Evolutionary conservation across 169 alveolate species (phyloP).

Genomic region (Miamiensis avidus): DNA sequence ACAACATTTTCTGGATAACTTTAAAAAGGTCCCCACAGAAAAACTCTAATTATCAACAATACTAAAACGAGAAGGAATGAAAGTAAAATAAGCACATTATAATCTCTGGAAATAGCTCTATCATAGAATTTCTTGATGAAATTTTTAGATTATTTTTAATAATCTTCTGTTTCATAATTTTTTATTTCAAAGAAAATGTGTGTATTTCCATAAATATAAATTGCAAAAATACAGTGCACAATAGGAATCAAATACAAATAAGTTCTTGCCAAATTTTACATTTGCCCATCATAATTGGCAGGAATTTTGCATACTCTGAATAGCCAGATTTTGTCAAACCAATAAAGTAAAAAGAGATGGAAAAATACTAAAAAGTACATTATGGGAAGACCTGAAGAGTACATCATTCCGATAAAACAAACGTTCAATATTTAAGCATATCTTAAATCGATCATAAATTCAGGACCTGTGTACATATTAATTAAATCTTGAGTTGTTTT

Average conservation of each 20-base stretch:
- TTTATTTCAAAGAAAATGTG: constrained; percentile 15
- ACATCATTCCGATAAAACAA: constrained; percentile 12
- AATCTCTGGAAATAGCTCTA: constrained; percentile 1
- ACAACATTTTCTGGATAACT: not conserved
- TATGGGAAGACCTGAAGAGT: constrained; percentile 18
- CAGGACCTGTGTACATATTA: constrained; percentile 29
- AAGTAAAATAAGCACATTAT: not conserved
- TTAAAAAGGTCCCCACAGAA: constrained; percentile 1
- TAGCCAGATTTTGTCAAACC: constrained; percentile 22
- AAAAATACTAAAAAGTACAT: constrained; percentile 2
- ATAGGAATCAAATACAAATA: not conserved
- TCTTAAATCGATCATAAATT: constrained; percentile 19
- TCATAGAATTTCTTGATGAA: not conserved
- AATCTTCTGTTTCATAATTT: not conserved
- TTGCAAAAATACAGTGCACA: constrained; percentile 8
- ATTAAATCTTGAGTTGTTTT: not conserved
- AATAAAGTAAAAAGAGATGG: not conserved
- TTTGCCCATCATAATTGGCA: constrained; percentile 7
- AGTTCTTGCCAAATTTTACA: constrained; percentile 1
- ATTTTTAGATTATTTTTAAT: not conserved
- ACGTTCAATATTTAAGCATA: constrained; percentile 17
- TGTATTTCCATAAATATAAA: constrained; percentile 20
- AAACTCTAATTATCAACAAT: not conserved
- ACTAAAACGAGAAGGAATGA: not conserved
- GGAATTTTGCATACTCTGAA: constrained; percentile 12